These are phyloP conservation scores for Tylopilus balloui DNA, from an alignment of 768 basidiomycete genomes.

Conservation along the genomic window DNA sequence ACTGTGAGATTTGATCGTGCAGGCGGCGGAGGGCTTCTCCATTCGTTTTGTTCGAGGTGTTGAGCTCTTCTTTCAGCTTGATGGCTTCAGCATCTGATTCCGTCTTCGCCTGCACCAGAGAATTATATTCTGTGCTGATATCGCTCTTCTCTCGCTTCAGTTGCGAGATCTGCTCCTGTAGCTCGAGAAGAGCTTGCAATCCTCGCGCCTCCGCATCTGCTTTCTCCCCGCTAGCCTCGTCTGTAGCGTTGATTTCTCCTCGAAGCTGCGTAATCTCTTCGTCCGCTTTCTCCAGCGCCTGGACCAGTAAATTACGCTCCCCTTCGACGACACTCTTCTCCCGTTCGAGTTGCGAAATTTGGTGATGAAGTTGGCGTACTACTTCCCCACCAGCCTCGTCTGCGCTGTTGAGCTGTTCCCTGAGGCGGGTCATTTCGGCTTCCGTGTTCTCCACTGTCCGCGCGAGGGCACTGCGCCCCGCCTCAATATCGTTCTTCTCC, in stretches of 20 bases:
- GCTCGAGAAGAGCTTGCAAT: neutral
- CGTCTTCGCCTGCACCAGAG: neutral
- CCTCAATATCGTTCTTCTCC: slow-evolving; percentile 50
- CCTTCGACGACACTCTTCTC: slow-evolving; percentile 49
- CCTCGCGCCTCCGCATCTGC: neutral
- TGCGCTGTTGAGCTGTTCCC: slow-evolving; percentile 62
- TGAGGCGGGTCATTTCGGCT: slow-evolving; percentile 62
- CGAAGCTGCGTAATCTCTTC: neutral
- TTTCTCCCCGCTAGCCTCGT: slow-evolving; percentile 50
- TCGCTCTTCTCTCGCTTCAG: neutral
- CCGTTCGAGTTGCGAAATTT: slow-evolving; percentile 66
- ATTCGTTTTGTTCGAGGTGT: slow-evolving; percentile 44
- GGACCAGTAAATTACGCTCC: slow-evolving; percentile 41
- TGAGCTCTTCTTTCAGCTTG: slow-evolving; percentile 43
- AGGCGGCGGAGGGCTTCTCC: slow-evolving; percentile 27
- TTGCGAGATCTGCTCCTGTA: neutral
- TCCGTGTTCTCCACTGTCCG: slow-evolving; percentile 36
- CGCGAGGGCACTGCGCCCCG: slow-evolving; percentile 41
- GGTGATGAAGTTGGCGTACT: slow-evolving; percentile 67
- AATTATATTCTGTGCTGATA: neutral
- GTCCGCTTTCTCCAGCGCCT: neutral
- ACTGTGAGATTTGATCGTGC: slow-evolving; percentile 6
- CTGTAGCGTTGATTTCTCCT: slow-evolving; percentile 18
- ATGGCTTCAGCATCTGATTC: slow-evolving; percentile 10
- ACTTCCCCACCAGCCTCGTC: slow-evolving; percentile 70